phyloP scores from a whole-genome alignment of 192 early-diverging fungal species.

The Backusella westeae region DNA sequence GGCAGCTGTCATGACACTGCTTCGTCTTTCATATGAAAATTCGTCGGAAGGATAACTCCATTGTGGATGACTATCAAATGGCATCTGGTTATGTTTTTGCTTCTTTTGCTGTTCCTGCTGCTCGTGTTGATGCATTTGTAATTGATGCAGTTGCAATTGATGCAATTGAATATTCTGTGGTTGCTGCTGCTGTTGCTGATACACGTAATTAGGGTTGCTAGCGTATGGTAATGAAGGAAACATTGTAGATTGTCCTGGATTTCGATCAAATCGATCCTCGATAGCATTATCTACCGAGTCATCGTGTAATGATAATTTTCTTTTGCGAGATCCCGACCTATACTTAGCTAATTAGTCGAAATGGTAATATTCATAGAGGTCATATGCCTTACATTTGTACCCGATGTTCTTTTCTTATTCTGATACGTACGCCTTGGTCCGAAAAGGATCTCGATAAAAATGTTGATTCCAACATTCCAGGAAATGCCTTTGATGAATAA shows the following conservation, averaged over 20 bases:
- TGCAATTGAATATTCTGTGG: background rate
- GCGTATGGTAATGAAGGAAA: background rate
- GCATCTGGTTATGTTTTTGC: background rate
- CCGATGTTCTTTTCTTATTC: constrained; percentile 81
- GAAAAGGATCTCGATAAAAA: constrained; percentile 85
- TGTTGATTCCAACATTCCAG: constrained; percentile 90
- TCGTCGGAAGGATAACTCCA: background rate
- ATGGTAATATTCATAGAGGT: background rate
- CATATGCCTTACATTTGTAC: constrained; percentile 31
- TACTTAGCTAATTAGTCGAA: background rate
- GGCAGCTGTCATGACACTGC: background rate
- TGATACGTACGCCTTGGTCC: constrained; percentile 90
- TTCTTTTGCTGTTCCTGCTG: constrained; percentile 1
- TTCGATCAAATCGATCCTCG: constrained; percentile 6
- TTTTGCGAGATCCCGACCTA: constrained; percentile 14
- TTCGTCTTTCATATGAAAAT: background rate
- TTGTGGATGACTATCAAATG: background rate
- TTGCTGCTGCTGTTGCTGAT: background rate
- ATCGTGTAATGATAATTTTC: constrained; percentile 8
- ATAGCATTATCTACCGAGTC: background rate
- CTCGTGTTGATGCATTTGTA: background rate
- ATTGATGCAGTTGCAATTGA: background rate
- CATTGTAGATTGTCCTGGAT: constrained; percentile 1
- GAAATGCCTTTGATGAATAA: constrained; percentile 85
- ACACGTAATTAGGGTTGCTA: background rate